phyloP scores from a whole-genome alignment of 768 basidiomycete species.

The Tulasnella sp. region DNA sequence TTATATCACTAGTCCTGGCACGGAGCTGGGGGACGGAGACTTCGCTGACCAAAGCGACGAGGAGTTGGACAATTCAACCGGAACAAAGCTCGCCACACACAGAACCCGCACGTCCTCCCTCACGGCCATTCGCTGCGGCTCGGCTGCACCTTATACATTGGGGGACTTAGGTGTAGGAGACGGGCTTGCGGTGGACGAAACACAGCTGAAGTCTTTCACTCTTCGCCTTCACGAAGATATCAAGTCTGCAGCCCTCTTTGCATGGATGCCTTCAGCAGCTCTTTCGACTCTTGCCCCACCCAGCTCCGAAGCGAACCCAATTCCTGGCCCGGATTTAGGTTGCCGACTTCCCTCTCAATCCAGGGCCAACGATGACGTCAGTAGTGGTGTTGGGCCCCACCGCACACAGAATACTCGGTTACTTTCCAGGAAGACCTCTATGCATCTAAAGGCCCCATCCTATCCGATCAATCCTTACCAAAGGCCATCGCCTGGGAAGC shows the following conservation, averaged over 20 bases:
- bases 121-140: not conserved
- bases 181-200: not conserved
- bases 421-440: not conserved
- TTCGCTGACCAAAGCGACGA: constrained; percentile 9
- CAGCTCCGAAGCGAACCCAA: not conserved
- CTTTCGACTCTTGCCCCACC: not conserved
- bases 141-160: not conserved
- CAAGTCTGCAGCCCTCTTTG: constrained; percentile 5
- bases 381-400: not conserved
- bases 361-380: not conserved
- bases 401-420: not conserved
- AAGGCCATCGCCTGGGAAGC: not conserved
- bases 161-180: not conserved
- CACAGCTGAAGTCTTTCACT: not conserved
- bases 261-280: not conserved
- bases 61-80: not conserved
- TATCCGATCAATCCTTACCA: constrained; percentile 14
- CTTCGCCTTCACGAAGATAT: not conserved
- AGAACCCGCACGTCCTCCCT: not conserved
- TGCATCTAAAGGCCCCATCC: constrained; percentile 2
- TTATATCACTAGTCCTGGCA: constrained; percentile 4
- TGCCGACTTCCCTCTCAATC: not conserved
- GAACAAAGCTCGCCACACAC: not conserved
- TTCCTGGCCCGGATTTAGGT: not conserved
- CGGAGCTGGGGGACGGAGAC: constrained; percentile 21